Conservation (phyloP, 192 early-diverging fungal species). For the Hyaloraphidium curvatum region DNA sequence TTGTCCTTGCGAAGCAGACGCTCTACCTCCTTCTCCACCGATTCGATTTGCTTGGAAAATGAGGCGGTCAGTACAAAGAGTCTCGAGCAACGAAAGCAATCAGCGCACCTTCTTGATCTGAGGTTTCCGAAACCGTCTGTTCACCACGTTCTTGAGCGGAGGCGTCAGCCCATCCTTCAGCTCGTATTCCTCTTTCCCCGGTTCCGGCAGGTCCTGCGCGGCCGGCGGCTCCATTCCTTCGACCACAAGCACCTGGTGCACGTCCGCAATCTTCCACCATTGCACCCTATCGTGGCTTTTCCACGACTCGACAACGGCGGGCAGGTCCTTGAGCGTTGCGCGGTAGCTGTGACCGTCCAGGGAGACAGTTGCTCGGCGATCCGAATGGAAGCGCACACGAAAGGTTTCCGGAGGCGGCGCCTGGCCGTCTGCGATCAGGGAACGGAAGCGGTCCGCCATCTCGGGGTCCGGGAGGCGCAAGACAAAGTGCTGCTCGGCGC, state of each 20-base stretch:
- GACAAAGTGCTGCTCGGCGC: too few species aligned
- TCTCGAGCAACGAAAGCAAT: not conserved
- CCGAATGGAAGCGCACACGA: too few species aligned
- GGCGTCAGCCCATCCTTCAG: not conserved
- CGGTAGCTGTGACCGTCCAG: not conserved
- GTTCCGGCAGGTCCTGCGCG: not conserved
- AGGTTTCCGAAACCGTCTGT: not conserved
- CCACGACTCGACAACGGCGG: not conserved
- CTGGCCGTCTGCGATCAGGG: too few species aligned
- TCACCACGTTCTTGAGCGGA: not conserved
- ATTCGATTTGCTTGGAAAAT: too few species aligned
- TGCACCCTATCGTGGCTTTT: not conserved
- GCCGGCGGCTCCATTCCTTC: too few species aligned
- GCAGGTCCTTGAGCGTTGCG: slow-evolving; percentile 1
- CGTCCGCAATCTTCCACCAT: not conserved
- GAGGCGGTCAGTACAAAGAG: too few species aligned
- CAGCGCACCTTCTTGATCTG: not conserved
- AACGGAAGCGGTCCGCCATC: too few species aligned
- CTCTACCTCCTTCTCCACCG: too few species aligned
- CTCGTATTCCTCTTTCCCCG: not conserved
- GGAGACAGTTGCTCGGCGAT: slow-evolving; percentile 1
- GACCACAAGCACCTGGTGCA: not conserved
- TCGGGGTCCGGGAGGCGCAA: too few species aligned
- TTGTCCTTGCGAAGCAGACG: too few species aligned
- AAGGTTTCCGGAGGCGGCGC: too few species aligned